A percentile compares a stretch with the other conserved stretches of the same genome.
phyloP scores from a whole-genome alignment of 148 eudicot genomes.

The Diospyros lotus region DNA sequence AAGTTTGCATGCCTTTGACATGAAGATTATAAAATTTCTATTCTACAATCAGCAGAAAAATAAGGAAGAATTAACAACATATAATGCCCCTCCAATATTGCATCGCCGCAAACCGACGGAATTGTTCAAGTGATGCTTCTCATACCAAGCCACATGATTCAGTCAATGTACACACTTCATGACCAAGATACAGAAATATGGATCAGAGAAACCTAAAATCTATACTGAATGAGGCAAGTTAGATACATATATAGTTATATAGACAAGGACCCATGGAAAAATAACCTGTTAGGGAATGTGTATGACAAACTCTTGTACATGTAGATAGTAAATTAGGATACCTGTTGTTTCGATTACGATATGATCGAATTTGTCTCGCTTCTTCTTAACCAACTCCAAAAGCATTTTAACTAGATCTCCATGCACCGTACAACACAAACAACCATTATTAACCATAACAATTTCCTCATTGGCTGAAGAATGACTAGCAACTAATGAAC shows the following conservation, averaged over 20 bases:
- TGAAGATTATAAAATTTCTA: neutral
- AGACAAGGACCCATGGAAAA: neutral
- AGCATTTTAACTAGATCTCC: slow-evolving; percentile 91
- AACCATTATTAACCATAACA: slow-evolving; percentile 92
- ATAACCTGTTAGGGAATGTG: neutral
- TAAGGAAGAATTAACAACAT: neutral
- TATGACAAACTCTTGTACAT: neutral
- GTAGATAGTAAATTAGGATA: slow-evolving; percentile 16
- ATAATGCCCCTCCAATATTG: neutral
- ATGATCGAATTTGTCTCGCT: slow-evolving; percentile 83
- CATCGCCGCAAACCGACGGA: no score
- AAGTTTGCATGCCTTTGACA: slow-evolving; percentile 3
- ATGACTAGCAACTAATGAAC: slow-evolving; percentile 92
- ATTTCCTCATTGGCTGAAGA: slow-evolving; percentile 86
- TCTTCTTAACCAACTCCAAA: slow-evolving; percentile 72
- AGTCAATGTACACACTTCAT: neutral
- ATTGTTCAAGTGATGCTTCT: neutral
- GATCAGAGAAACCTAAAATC: neutral
- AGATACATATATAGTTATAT: neutral
- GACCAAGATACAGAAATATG: neutral
- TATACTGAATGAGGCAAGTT: neutral
- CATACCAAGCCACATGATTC: neutral
- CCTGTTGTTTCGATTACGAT: slow-evolving; percentile 97
- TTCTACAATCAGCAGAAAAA: neutral
- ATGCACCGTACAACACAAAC: slow-evolving; percentile 90